These are phyloP conservation scores for Colletotrichum sp. DNA, from an alignment of 2,329 filamentous ascomycete genomes.

Conservation along the genomic window DNA sequence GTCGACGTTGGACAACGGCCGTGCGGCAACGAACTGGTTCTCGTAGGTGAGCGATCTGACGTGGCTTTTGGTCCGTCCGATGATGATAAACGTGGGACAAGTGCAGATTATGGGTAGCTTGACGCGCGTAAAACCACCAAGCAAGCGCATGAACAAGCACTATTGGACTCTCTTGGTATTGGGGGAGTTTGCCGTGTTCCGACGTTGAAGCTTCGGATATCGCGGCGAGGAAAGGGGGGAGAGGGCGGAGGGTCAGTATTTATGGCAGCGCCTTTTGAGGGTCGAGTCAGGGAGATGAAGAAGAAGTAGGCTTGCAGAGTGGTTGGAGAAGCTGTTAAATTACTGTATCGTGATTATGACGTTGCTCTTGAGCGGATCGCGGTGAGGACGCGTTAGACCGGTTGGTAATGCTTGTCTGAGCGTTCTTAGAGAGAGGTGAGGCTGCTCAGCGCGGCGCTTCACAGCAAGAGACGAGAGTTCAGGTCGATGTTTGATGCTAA, in stretches of 20 bases:
- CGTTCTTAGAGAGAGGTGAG: neutral
- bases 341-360: neutral
- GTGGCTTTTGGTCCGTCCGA: slow-evolving; percentile 1
- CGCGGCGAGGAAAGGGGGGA: neutral
- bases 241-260: neutral
- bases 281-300: neutral
- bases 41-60: neutral
- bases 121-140: neutral
- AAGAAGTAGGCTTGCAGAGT: neutral
- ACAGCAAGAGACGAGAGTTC: neutral
- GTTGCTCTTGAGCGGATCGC: neutral
- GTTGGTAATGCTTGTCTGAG: neutral
- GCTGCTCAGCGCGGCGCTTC: neutral
- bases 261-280: neutral
- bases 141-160: neutral
- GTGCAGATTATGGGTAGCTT: neutral
- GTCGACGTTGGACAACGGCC: neutral
- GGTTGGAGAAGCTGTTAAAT: neutral
- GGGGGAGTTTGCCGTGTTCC: neutral
- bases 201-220: neutral
- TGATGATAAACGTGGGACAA: neutral
- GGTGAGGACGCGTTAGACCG: neutral
- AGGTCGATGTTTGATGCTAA: rapidly evolving
- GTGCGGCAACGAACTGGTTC: neutral
- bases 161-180: neutral